Percentiles rank a stretch among this genome's conserved stretches.
These are phyloP conservation scores for Copromyces sp. DNA, from an alignment of 495 filamentous ascomycete genomes.

Conservation along the genomic window DNA sequence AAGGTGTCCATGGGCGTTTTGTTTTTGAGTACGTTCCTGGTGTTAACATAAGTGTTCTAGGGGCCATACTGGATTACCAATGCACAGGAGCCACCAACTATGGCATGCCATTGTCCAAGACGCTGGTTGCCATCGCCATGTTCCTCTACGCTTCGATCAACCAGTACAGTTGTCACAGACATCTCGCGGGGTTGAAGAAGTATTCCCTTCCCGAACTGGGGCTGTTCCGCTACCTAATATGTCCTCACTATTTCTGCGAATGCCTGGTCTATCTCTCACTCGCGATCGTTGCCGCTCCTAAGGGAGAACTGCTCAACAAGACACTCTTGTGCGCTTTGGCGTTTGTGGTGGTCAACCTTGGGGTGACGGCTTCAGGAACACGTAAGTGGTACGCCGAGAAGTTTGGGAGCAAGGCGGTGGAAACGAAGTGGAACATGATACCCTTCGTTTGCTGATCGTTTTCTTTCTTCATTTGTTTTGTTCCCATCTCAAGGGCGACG, in stretches of 20 bases:
- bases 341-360: constrained; percentile 75
- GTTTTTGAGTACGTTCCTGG: background rate
- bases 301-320: constrained; percentile 50
- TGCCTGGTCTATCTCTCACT: constrained; percentile 75
- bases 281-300: constrained; percentile 62
- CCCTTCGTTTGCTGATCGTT: constrained; percentile 56
- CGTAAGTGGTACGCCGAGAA: constrained; percentile 69
- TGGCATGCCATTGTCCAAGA: constrained; percentile 46
- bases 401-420: constrained; percentile 62
- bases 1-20: constrained; percentile 13
- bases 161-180: constrained; percentile 72
- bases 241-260: constrained; percentile 89
- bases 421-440: constrained; percentile 70
- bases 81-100: constrained; percentile 17
- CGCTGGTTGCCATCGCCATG: constrained; percentile 47
- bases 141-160: constrained; percentile 67
- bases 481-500: constrained; percentile 9
- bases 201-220: constrained; percentile 66
- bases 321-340: constrained; percentile 57
- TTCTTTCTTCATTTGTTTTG: background rate
- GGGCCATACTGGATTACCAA: constrained; percentile 23
- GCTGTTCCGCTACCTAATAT: constrained; percentile 59
- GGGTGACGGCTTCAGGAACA: constrained; percentile 67
- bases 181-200: constrained; percentile 71
- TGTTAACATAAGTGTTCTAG: constrained; percentile 13